A percentile compares a stretch with the other conserved stretches of the same genome.
phyloP scores from a whole-genome alignment of 345 rosid genomes.

The Populus tremula region DNA sequence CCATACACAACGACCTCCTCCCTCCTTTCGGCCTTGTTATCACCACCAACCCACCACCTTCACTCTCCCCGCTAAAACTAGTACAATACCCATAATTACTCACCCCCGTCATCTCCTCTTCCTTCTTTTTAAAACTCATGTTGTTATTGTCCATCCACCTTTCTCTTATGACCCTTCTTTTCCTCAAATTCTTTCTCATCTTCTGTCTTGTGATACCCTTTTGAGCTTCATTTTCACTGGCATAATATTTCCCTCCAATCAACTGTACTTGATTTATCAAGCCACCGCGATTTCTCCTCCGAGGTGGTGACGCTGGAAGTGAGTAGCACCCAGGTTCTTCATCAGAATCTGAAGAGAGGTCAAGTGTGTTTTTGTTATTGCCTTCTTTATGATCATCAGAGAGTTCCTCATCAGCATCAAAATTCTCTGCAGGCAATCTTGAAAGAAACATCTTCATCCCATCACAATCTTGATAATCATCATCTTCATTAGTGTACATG shows the following conservation, averaged over 20 bases:
- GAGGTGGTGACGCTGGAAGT: slow-evolving; percentile 53
- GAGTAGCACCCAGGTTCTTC: slow-evolving; percentile 52
- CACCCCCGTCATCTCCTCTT: neutral
- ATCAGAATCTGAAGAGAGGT: slow-evolving; percentile 56
- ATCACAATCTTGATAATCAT: slow-evolving; percentile 22
- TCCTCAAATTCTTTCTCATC: slow-evolving; percentile 36
- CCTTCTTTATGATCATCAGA: slow-evolving; percentile 46
- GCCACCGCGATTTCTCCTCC: slow-evolving; percentile 31
- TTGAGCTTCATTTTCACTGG: slow-evolving; percentile 69
- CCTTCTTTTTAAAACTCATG: slow-evolving; percentile 19
- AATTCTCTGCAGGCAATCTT: slow-evolving; percentile 56
- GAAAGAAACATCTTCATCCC: slow-evolving; percentile 39
- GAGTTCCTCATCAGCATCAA: slow-evolving; percentile 76
- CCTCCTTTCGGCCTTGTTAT: slow-evolving; percentile 86
- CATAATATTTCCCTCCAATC: slow-evolving; percentile 49
- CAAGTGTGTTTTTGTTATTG: slow-evolving; percentile 13
- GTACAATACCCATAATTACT: slow-evolving; percentile 20
- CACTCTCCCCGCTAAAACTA: slow-evolving; percentile 60
- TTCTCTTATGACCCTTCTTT: slow-evolving; percentile 22
- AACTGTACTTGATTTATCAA: neutral
- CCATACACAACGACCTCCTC: slow-evolving; percentile 77
- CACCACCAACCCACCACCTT: slow-evolving; percentile 58
- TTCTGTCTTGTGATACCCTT: slow-evolving; percentile 21
- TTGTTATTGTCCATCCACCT: slow-evolving; percentile 10
- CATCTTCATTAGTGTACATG: slow-evolving; percentile 46